Evolutionary conservation across 176 grass and related monocot species (phyloP).

Genomic region (Rhynchospora breviuscula): DNA sequence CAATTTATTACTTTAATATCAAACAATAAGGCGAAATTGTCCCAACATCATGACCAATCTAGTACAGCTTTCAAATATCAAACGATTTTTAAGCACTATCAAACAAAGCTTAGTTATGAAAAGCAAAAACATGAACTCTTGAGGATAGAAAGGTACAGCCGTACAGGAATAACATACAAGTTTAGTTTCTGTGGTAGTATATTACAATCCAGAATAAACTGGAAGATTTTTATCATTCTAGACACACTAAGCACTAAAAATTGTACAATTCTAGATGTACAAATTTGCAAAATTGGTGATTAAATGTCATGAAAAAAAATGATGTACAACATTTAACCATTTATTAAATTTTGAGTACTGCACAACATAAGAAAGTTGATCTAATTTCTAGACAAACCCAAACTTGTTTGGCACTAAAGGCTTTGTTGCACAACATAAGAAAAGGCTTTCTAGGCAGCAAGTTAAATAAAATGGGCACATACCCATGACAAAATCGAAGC

Average conservation of each 20-base stretch:
- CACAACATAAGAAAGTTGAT: too few relatives aligned
- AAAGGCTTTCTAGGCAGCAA: not conserved
- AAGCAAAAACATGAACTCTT: not conserved
- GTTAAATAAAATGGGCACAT: conserved; percentile 33
- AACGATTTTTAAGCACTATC: not conserved
- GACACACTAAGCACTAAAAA: not conserved
- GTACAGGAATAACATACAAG: not conserved
- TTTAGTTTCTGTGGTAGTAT: not conserved
- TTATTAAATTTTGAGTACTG: not conserved
- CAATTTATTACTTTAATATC: conserved; percentile 10
- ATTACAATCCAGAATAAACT: not conserved
- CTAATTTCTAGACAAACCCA: too few relatives aligned
- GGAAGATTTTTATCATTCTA: not conserved
- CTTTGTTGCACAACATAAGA: not conserved
- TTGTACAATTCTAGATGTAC: not conserved
- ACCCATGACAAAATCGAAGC: conserved; percentile 94
- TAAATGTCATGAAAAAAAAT: conserved; percentile 1
- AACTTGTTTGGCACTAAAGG: too few relatives aligned
- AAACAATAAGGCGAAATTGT: not conserved
- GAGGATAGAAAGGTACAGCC: not conserved
- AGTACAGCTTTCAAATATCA: not conserved
- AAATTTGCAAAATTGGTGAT: not conserved
- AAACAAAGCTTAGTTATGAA: conserved; percentile 8
- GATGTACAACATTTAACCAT: not conserved
- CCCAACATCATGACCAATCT: not conserved